Evolutionary conservation across 768 basidiomycete species (phyloP).

Genomic region (Termitomyces sp.): DNA sequence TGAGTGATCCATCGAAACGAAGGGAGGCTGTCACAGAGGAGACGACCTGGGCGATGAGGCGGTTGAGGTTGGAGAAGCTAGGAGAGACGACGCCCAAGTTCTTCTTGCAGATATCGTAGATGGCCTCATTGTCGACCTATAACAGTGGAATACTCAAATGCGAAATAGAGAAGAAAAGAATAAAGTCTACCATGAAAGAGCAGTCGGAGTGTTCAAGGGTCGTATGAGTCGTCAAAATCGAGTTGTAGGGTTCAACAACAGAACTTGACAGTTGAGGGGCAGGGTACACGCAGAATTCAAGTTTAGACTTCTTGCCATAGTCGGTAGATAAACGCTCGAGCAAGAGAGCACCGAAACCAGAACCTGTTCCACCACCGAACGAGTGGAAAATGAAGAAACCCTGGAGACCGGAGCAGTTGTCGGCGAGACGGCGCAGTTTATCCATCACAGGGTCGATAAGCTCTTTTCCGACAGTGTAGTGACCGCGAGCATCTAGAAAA

Average conservation of each 20-base stretch:
- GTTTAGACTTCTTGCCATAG: slow-evolving; percentile 99
- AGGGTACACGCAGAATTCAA: slow-evolving; percentile 98
- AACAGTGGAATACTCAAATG: slow-evolving; percentile 2
- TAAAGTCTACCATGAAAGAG: slow-evolving; percentile 84
- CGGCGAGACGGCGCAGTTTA: slow-evolving; percentile 92
- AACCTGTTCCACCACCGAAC: slow-evolving; percentile 99
- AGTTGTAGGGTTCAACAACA: slow-evolving; percentile 99
- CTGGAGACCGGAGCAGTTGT: slow-evolving; percentile 97
- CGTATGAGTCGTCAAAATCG: slow-evolving; percentile 95
- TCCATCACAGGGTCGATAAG: slow-evolving; percentile 97
- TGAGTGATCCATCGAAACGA: slow-evolving; percentile 95
- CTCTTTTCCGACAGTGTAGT: slow-evolving; percentile 99
- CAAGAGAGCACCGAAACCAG: slow-evolving; percentile 96
- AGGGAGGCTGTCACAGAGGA: slow-evolving; percentile 97
- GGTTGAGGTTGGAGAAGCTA: slow-evolving; percentile 90
- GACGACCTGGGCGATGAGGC: slow-evolving; percentile 97
- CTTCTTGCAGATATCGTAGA: slow-evolving; percentile 99
- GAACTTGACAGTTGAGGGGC: slow-evolving; percentile 93
- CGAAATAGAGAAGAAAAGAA: not conserved
- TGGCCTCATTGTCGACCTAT: slow-evolving; percentile 97
- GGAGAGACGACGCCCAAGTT: slow-evolving; percentile 82
- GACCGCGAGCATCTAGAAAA: slow-evolving; percentile 86
- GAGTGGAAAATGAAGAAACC: slow-evolving; percentile 99
- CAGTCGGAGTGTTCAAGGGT: slow-evolving; percentile 99
- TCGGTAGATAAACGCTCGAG: slow-evolving; percentile 96